phyloP scores from a whole-genome alignment of 2,329 filamentous ascomycete species.

The Periconia sp. region DNA sequence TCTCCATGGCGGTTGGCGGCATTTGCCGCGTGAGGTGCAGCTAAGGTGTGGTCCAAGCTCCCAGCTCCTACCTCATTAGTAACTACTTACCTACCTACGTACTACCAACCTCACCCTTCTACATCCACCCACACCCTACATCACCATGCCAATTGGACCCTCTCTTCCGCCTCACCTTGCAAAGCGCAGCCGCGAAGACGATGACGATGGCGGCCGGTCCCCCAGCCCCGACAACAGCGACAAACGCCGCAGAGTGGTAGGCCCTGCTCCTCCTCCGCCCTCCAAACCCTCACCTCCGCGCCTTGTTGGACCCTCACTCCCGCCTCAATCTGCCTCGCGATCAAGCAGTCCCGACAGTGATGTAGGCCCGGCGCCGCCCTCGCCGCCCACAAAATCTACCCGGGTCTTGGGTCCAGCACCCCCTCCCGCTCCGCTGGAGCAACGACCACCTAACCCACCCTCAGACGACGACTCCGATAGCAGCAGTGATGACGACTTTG shows the following conservation, averaged over 20 bases:
- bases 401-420: conserved; percentile 57
- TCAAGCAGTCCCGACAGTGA: conserved; percentile 31
- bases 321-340: conserved; percentile 43
- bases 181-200: conserved; percentile 53
- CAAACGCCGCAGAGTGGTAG: conserved; percentile 56
- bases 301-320: conserved; percentile 55
- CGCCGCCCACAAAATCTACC: conserved; percentile 43
- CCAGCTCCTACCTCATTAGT: neutral
- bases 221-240: conserved; percentile 45
- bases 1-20: too few relatives aligned
- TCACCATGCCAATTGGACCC: conserved; percentile 70
- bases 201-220: conserved; percentile 46
- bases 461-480: conserved; percentile 38
- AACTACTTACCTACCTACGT: conserved; percentile 4
- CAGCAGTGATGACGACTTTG: conserved; percentile 48
- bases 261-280: conserved; percentile 57
- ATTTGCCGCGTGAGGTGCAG: neutral
- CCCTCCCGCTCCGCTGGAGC: conserved; percentile 53
- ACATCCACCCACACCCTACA: neutral
- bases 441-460: conserved; percentile 47
- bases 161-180: conserved; percentile 67
- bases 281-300: conserved; percentile 31
- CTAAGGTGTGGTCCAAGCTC: neutral
- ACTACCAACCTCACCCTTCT: neutral
- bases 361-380: conserved; percentile 38